Conservation (phyloP, 2,329 filamentous ascomycete species). For the Amesomyces nigricolor region DNA sequence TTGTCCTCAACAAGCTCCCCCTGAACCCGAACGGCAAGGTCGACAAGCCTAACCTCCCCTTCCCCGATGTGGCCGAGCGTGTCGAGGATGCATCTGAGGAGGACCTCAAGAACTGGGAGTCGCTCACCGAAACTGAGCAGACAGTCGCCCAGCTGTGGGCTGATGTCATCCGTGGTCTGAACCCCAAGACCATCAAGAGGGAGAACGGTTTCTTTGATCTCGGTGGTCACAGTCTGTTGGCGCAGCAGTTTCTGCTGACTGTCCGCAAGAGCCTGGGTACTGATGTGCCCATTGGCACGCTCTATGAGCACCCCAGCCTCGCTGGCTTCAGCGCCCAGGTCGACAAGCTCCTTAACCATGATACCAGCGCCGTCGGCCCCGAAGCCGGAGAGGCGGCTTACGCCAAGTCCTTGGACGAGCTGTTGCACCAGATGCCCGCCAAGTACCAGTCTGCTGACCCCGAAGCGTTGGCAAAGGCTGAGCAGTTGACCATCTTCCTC, state of each 20-base stretch:
- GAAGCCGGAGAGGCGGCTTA: slow-evolving; percentile 42
- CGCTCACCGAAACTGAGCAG: slow-evolving; percentile 53
- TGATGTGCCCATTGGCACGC: slow-evolving; percentile 61
- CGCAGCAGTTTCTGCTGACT: slow-evolving; percentile 72
- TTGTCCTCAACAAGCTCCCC: slow-evolving; percentile 66
- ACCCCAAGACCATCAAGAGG: slow-evolving; percentile 59
- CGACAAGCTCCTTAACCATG: slow-evolving; percentile 34
- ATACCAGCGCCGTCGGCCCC: slow-evolving; percentile 24
- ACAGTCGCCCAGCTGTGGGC: slow-evolving; percentile 69
- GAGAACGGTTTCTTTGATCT: slow-evolving; percentile 67
- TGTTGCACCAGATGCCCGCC: slow-evolving; percentile 37
- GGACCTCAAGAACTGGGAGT: slow-evolving; percentile 39
- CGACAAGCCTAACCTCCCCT: slow-evolving; percentile 72
- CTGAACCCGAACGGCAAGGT: slow-evolving; percentile 85
- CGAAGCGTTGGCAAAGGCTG: slow-evolving; percentile 25
- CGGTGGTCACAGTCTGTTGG: slow-evolving; percentile 75
- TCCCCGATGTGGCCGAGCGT: slow-evolving; percentile 68
- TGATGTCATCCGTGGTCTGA: slow-evolving; percentile 59
- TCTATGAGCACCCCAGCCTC: slow-evolving; percentile 59
- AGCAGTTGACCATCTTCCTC: slow-evolving; percentile 60
- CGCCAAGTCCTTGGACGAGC: slow-evolving; percentile 44
- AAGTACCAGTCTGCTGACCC: slow-evolving; percentile 33
- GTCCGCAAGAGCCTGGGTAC: slow-evolving; percentile 41
- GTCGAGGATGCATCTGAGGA: slow-evolving; percentile 41
- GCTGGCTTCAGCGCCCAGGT: slow-evolving; percentile 46